A percentile compares a stretch with the other conserved stretches of the same genome.
These are phyloP conservation scores for Colletotrichum ledebouriae DNA, from an alignment of 2,329 filamentous ascomycete genomes.

Conservation along the genomic window DNA sequence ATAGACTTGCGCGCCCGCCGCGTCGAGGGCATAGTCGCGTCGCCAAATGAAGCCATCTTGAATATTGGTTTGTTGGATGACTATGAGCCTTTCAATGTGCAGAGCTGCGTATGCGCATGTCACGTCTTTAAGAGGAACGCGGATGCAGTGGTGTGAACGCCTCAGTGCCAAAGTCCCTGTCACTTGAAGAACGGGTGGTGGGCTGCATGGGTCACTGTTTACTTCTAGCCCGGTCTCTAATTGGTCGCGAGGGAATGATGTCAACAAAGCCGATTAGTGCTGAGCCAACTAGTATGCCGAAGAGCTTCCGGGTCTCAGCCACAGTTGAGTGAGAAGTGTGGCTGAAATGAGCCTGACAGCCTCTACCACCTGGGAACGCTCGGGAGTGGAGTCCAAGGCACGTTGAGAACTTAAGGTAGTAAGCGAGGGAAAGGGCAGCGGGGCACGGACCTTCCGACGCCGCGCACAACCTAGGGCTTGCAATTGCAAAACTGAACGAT, in stretches of 20 bases:
- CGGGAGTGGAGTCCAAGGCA: too few relatives aligned
- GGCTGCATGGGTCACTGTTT: constrained; percentile 40
- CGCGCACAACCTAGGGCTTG: too few relatives aligned
- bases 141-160: constrained; percentile 42
- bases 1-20: constrained; percentile 80
- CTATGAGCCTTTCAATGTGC: constrained; percentile 14
- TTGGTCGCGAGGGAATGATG: constrained; percentile 28
- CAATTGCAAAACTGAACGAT: too few relatives aligned
- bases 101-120: constrained; percentile 28
- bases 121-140: constrained; percentile 41
- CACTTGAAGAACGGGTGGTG: constrained; percentile 39
- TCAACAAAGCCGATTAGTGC: constrained; percentile 41
- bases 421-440: too few relatives aligned
- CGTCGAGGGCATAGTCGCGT: constrained; percentile 67
- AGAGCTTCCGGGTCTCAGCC: constrained; percentile 2
- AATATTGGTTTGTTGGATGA: background rate
- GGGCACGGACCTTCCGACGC: too few relatives aligned
- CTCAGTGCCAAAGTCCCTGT: constrained; percentile 41
- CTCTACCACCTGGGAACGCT: too few relatives aligned
- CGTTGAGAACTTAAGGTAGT: too few relatives aligned
- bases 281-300: constrained; percentile 32
- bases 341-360: too few relatives aligned
- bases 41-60: constrained; percentile 56
- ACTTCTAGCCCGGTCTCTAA: constrained; percentile 21
- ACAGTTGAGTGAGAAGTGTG: too few relatives aligned